Conservation (phyloP, 495 filamentous ascomycete species). For the Parathielavia hyrcaniae region DNA sequence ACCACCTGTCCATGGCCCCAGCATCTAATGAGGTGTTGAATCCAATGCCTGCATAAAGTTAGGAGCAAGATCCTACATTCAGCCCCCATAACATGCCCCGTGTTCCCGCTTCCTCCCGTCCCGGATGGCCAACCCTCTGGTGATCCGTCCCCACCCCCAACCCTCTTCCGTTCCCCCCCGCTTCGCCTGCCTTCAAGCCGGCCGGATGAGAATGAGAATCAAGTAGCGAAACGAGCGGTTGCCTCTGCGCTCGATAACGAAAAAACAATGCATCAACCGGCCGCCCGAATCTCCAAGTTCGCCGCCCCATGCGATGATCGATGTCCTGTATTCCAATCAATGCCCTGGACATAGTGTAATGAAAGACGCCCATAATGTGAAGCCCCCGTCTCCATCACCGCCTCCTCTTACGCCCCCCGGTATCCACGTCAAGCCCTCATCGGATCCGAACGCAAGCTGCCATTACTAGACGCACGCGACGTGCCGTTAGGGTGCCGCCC, state of each 20-base stretch:
- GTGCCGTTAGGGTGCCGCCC: conserved; percentile 17
- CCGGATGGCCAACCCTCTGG: too few species aligned
- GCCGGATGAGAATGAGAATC: background rate
- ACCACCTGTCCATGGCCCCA: too few species aligned
- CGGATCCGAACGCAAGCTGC: conserved; percentile 1
- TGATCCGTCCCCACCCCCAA: too few species aligned
- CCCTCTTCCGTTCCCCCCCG: too few species aligned
- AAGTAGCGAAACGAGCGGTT: background rate
- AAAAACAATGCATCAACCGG: conserved; percentile 16
- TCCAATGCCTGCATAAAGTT: background rate
- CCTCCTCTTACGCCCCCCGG: background rate
- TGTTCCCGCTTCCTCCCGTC: too few species aligned
- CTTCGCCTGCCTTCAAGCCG: background rate
- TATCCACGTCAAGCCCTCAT: background rate
- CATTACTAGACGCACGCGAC: conserved; percentile 7
- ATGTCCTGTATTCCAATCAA: conserved; percentile 14
- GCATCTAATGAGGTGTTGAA: too few species aligned
- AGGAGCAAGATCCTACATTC: background rate
- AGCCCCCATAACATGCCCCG: too few species aligned
- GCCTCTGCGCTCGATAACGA: background rate
- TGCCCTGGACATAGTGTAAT: background rate
- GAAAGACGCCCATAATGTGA: background rate
- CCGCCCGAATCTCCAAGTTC: conserved; percentile 17
- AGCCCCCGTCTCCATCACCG: background rate
- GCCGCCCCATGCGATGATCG: conserved; percentile 22